A percentile compares a stretch with the other conserved stretches of the same genome.
phyloP scores from a whole-genome alignment of 2,329 filamentous ascomycete species.

The Blumeriella jaapii region DNA sequence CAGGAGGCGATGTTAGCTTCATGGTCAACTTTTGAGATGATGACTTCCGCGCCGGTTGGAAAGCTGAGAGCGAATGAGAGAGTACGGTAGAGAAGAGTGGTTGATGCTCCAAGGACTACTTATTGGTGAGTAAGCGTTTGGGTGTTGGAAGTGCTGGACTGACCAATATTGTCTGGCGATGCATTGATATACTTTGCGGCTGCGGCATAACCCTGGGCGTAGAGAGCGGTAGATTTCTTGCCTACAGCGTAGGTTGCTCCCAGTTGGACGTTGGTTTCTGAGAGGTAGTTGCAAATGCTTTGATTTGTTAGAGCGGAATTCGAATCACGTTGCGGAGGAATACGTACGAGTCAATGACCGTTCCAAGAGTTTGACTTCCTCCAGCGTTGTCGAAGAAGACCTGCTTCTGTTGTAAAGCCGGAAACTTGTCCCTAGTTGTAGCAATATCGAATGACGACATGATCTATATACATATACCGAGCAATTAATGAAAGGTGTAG shows the following conservation, averaged over 20 bases:
- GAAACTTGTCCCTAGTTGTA: conserved; percentile 49
- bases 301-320: conserved; percentile 1
- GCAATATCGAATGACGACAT: conserved; percentile 40
- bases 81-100: conserved; percentile 67
- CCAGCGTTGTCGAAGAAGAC: conserved; percentile 72
- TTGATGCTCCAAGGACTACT: conserved; percentile 57
- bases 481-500: too few species aligned
- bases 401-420: conserved; percentile 53
- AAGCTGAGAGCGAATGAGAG: conserved; percentile 45
- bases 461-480: neutral
- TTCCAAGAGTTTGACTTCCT: conserved; percentile 57
- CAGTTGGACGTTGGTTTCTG: conserved; percentile 61
- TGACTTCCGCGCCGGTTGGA: conserved; percentile 48
- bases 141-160: neutral
- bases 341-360: conserved; percentile 53
- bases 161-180: conserved; percentile 50
- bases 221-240: conserved; percentile 46
- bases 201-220: conserved; percentile 47
- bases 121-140: conserved; percentile 1
- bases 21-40: conserved; percentile 63
- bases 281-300: conserved; percentile 55
- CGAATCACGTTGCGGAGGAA: neutral
- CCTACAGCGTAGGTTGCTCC: conserved; percentile 57
- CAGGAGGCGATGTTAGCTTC: conserved; percentile 69
- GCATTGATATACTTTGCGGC: conserved; percentile 64